Evolutionary conservation across 208 protist species (phyloP).

Genomic region (Kentomonas sorsogonicus): DNA sequence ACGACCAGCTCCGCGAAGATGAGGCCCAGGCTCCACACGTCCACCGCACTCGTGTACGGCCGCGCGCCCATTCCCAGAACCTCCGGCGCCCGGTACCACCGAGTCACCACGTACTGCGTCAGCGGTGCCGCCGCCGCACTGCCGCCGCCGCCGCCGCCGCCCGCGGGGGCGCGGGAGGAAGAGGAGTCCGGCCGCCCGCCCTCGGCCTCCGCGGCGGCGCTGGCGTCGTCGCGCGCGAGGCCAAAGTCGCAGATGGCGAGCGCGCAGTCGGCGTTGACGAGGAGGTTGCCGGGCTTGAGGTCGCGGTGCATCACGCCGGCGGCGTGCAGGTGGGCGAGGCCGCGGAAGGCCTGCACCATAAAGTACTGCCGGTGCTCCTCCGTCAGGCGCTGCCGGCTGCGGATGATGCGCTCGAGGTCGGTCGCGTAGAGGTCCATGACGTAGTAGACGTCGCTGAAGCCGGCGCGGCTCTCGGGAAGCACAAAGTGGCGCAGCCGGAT

Average conservation of each 20-base stretch:
- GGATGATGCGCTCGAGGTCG: slow-evolving; percentile 97
- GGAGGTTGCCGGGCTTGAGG: slow-evolving; percentile 93
- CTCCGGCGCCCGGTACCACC: slow-evolving; percentile 99
- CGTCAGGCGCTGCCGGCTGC: slow-evolving; percentile 90
- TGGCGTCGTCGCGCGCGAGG: slow-evolving; percentile 76
- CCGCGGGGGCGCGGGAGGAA: too few species aligned
- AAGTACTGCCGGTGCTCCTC: slow-evolving; percentile 98
- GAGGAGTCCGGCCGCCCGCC: too few species aligned
- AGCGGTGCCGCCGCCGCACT: slow-evolving; percentile 23
- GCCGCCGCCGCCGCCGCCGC: too few species aligned
- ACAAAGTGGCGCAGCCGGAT: slow-evolving; percentile 86
- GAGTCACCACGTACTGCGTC: slow-evolving; percentile 96
- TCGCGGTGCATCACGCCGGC: slow-evolving; percentile 97
- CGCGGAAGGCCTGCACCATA: slow-evolving; percentile 96
- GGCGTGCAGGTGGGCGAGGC: slow-evolving; percentile 95
- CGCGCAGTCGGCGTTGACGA: slow-evolving; percentile 94
- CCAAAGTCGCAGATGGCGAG: slow-evolving; percentile 94
- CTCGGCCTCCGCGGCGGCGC: slow-evolving; percentile 21
- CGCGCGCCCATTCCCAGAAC: slow-evolving; percentile 89
- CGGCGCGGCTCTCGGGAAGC: slow-evolving; percentile 47
- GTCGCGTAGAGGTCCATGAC: slow-evolving; percentile 94
- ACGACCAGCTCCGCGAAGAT: slow-evolving; percentile 99
- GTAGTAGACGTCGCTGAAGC: slow-evolving; percentile 87
- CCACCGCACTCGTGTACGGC: slow-evolving; percentile 95
- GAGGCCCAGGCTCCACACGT: slow-evolving; percentile 96